phyloP scores from a whole-genome alignment of 257 asterid genomes.

The Forsythia suspensa region DNA sequence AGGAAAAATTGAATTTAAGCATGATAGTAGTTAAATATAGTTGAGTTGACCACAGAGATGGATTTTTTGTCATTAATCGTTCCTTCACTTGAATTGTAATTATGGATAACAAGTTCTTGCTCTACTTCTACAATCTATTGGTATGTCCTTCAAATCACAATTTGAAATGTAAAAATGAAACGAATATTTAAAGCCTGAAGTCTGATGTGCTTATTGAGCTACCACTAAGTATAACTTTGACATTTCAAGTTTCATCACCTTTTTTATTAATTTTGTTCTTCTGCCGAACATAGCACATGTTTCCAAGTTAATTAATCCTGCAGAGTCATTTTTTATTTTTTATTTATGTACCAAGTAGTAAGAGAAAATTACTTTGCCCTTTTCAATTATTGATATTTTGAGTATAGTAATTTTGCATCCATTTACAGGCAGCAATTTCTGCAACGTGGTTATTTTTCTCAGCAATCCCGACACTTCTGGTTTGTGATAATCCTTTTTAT shows the following conservation, averaged over 20 bases:
- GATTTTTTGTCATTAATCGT: background rate
- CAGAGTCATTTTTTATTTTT: background rate
- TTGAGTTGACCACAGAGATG: background rate
- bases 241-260: background rate
- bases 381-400: background rate
- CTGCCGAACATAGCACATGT: background rate
- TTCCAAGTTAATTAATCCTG: background rate
- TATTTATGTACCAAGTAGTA: background rate
- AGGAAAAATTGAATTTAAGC: background rate
- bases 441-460: conserved; percentile 86
- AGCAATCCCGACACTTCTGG: conserved; percentile 88
- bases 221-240: background rate
- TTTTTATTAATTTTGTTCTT: background rate
- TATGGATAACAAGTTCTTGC: background rate
- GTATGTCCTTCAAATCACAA: background rate
- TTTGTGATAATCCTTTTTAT: conserved; percentile 28
- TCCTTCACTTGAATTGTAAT: background rate
- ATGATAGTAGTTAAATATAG: background rate
- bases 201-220: background rate
- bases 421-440: conserved; percentile 76
- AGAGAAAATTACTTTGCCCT: background rate
- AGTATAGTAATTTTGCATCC: conserved; percentile 15
- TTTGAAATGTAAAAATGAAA: background rate
- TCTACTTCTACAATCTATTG: background rate
- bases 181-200: background rate